Evolutionary conservation across 345 rosid genomes (phyloP).

Genomic region (Gossypium raimondii): DNA sequence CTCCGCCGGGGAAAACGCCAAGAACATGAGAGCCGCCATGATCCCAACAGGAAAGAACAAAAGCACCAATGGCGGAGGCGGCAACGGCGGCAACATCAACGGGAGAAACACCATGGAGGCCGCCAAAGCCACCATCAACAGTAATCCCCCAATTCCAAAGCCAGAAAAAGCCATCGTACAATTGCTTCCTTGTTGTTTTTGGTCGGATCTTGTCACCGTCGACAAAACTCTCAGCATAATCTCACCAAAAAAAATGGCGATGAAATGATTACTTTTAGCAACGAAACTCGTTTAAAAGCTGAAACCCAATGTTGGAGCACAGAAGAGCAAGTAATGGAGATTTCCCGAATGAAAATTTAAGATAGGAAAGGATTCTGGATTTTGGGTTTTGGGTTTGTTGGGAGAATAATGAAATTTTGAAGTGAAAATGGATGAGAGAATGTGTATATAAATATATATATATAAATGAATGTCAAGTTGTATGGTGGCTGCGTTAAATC

Average conservation of each 20-base stretch:
- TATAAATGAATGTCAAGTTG: not conserved
- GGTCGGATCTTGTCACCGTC: not conserved
- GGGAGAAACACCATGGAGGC: slow-evolving; percentile 53
- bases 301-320: not conserved
- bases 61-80: slow-evolving; percentile 58
- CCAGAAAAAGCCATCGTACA: slow-evolving; percentile 27
- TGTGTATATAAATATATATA: not conserved
- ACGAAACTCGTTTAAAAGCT: not conserved
- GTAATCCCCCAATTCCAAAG: slow-evolving; percentile 30
- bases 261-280: not conserved
- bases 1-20: slow-evolving; percentile 51
- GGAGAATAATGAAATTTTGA: not conserved
- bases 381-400: not conserved
- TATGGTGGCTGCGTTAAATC: not conserved
- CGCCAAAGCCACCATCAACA: slow-evolving; percentile 35
- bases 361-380: not conserved
- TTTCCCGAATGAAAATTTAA: not conserved
- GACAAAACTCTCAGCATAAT: slow-evolving; percentile 23
- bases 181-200: not conserved
- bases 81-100: slow-evolving; percentile 60
- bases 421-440: not conserved
- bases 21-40: slow-evolving; percentile 60
- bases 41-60: slow-evolving; percentile 59
- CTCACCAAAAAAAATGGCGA: slow-evolving; percentile 6
- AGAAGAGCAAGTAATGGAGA: not conserved